Evolutionary conservation across 2,329 filamentous ascomycete species (phyloP).

Genomic region (Cyphellophora attinorum): DNA sequence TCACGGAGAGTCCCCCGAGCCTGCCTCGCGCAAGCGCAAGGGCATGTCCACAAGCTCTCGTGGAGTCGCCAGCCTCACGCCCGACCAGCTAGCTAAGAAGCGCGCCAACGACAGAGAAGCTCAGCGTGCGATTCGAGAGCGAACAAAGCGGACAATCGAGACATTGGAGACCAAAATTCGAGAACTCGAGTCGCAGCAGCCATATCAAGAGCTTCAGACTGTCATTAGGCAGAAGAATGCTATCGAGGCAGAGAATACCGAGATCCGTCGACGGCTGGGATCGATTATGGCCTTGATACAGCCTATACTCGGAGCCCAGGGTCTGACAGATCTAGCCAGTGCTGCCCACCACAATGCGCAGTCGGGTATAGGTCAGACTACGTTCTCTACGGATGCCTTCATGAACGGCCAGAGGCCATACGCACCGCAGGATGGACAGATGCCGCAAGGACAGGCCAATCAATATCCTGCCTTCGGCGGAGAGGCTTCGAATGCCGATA

Average conservation of each 20-base stretch:
- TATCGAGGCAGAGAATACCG: slow-evolving; percentile 68
- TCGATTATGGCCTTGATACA: slow-evolving; percentile 50
- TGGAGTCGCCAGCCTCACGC: slow-evolving; percentile 77
- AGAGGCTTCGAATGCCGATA: slow-evolving; percentile 6
- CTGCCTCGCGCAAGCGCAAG: slow-evolving; percentile 30
- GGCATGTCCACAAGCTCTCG: slow-evolving; percentile 41
- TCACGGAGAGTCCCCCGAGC: slow-evolving; percentile 4
- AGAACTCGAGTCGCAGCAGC: slow-evolving; percentile 69
- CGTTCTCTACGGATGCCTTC: slow-evolving; percentile 16
- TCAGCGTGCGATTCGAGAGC: slow-evolving; percentile 73
- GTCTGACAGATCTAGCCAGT: slow-evolving; percentile 25
- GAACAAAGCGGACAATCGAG: slow-evolving; percentile 73
- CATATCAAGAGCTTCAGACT: slow-evolving; percentile 72
- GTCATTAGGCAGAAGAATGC: slow-evolving; percentile 67
- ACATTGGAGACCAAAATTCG: slow-evolving; percentile 60
- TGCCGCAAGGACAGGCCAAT: slow-evolving; percentile 9
- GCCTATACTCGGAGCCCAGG: slow-evolving; percentile 30
- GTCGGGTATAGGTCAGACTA: slow-evolving; percentile 7
- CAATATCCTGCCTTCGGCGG: not conserved
- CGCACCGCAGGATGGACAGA: slow-evolving; percentile 20
- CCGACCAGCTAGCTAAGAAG: slow-evolving; percentile 81
- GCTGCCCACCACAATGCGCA: slow-evolving; percentile 17
- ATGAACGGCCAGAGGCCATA: slow-evolving; percentile 22
- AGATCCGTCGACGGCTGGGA: slow-evolving; percentile 61
- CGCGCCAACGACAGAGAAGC: slow-evolving; percentile 84